A percentile compares a stretch with the other conserved stretches of the same genome.
Evolutionary conservation across 208 protist genomes (phyloP).

Genomic region (Naegleria gruberi): DNA sequence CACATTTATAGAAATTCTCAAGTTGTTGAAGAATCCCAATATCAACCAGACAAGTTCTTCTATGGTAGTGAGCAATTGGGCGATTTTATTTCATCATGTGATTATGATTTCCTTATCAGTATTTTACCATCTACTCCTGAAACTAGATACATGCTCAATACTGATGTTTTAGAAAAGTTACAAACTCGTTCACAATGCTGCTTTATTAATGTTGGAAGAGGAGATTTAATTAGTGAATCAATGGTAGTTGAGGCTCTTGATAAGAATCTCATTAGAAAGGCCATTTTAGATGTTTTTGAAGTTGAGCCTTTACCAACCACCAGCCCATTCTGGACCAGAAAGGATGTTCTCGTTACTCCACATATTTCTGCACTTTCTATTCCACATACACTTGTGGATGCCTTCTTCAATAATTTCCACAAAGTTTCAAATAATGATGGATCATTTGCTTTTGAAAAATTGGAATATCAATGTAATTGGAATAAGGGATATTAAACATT

Average conservation of each 20-base stretch:
- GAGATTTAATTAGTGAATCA: background rate
- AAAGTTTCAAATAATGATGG: background rate
- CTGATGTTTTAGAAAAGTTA: background rate
- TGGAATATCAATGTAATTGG: background rate
- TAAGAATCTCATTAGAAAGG: background rate
- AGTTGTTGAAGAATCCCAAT: too few relatives aligned
- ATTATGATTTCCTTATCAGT: background rate
- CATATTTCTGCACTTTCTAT: background rate
- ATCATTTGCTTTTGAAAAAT: background rate
- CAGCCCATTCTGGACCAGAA: background rate
- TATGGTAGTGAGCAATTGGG: background rate
- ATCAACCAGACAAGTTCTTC: background rate
- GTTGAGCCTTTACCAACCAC: background rate
- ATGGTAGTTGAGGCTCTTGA: background rate
- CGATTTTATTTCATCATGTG: background rate
- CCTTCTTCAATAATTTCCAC: background rate
- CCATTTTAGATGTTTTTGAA: constrained; percentile 3
- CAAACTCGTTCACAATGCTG: background rate
- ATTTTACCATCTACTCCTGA: background rate
- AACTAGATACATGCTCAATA: background rate
- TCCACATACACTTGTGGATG: background rate
- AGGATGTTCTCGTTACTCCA: background rate
- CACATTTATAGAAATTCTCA: background rate
- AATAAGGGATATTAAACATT: background rate
- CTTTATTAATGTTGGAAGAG: constrained; percentile 5